Evolutionary conservation across 441 rosid species (phyloP), one percentile per base, ranked within the genome.

Genomic region (Breynia disticha): DNA sequence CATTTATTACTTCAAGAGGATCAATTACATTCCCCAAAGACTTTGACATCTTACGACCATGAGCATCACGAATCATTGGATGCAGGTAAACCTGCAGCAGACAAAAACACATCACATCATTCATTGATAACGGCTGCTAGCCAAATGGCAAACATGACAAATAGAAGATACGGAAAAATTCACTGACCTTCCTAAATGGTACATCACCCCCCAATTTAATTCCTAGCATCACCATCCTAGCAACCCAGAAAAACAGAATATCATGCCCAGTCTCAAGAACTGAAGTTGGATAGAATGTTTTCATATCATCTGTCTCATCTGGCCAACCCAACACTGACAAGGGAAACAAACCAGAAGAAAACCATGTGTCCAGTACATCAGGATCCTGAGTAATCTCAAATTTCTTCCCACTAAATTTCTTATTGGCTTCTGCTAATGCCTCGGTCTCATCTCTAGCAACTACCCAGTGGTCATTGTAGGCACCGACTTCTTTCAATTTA

Each of bases 41-140:
- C 68, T 93, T 93, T 1, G 97, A 89, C 98, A 93, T 89, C 71
- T 89, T 93, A 37, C 96, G 88, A 16, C 98, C 98, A 55, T 89
- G 98, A 32, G 98, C 98, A 80, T 89, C 98, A 13, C 98, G 96
- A 63, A 93, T 70, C 97, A 93, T 93, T 45, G 97, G 95, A 71
- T 88, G 98, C 65, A 93, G 71, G 66, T 89, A 93, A 55, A 91
- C 91, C 95, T 91, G 65, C 32, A 75, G 7, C 16, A 46, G 44
- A 19, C 28, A 59, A 56, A 55, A 62, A 19, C 10, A 17, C 16
- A 37, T 60, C 16, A 20, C 35, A 57, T 51, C 7, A 44, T 8
- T 12, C 35, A n/a, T 14, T 8, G 22, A 37, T 16, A 19, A n/a
- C 7, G 24, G 16, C 18, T 48, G 41, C 14, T 56, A 58, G 39